These are phyloP conservation scores for Wilcoxina mikolae DNA, from an alignment of 495 filamentous ascomycete species.

Conservation along the genomic window DNA sequence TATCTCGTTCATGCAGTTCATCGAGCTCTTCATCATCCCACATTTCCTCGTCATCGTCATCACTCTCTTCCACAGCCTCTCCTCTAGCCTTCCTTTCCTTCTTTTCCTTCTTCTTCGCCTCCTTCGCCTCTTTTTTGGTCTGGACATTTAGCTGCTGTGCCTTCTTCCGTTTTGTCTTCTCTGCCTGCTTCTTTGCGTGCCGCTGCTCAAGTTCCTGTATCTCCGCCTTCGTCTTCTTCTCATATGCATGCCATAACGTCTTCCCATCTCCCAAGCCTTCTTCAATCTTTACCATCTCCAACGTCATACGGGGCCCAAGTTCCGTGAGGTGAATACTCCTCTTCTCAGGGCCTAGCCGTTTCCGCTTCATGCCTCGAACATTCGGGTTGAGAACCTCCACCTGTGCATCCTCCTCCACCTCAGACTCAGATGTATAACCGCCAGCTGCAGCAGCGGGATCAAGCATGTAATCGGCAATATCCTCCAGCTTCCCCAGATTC, in stretches of 20 bases:
- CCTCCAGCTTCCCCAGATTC: slow-evolving; percentile 76
- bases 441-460: slow-evolving; percentile 54
- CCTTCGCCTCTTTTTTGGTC: slow-evolving; percentile 53
- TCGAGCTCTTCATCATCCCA: slow-evolving; percentile 10
- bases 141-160: slow-evolving; percentile 77
- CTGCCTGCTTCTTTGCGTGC: slow-evolving; percentile 62
- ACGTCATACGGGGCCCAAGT: slow-evolving; percentile 73
- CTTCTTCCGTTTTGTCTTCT: slow-evolving; percentile 67
- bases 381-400: slow-evolving; percentile 55
- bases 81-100: background rate
- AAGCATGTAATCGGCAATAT: slow-evolving; percentile 91
- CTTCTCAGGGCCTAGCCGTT: slow-evolving; percentile 43
- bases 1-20: background rate
- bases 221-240: slow-evolving; percentile 68
- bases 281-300: slow-evolving; percentile 89
- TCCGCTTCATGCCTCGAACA: slow-evolving; percentile 29
- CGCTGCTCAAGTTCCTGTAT: slow-evolving; percentile 57
- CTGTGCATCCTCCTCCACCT: slow-evolving; percentile 87
- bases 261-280: slow-evolving; percentile 83
- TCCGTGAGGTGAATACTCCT: slow-evolving; percentile 82
- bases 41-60: slow-evolving; percentile 20
- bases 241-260: slow-evolving; percentile 93
- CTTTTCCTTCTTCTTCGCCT: slow-evolving; percentile 42
- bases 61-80: slow-evolving; percentile 19
- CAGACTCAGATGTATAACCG: slow-evolving; percentile 85